Evolutionary conservation across 2,329 filamentous ascomycete species (phyloP), one percentile per base, ranked within the genome.

Genomic region (Cladosporium sp.): DNA sequence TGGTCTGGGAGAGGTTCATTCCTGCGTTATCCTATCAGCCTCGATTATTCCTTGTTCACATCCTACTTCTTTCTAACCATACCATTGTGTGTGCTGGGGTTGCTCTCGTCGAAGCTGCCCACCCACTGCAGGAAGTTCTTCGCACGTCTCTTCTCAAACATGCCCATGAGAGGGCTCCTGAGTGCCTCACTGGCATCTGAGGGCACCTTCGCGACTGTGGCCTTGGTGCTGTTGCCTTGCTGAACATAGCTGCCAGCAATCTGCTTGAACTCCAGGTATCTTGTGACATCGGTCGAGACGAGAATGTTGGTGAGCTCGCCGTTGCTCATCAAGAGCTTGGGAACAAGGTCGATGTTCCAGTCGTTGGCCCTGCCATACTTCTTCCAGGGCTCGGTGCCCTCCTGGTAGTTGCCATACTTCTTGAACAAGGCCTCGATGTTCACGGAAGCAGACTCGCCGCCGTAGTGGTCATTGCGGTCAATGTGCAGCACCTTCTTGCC

Each of bases 401-500:
- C 69, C 53, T 74, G 69, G 68, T 83, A 88, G 77, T 93, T 93
- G 69, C 88, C 88, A 71, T 95, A 94, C 72, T 91, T 94, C 78
- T 93, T 95, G 82, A 95, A 97, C 63, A 98, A 86, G 71, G 88
- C 83, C 76, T 97, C 90, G 66, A 98, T 88, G 76, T 97, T 98
- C 63, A 98, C 82, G 9, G 92, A 97, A 48, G 93, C 92, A 55
- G 93, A 88, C 76, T 98, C 93, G 62, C 89, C 93, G 80, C 93
- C 93, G 68, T 96, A 97, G 78, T 97, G 91, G 71, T 95, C 89
- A 70, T 97, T 97, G 69, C 91, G 86, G 76, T 97, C 93, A 70
- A 98, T 95, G 77, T 98, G 93, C 59, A 98, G 82, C 67, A 98
- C 93, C 78, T 97, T 97, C 80, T 95, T 92, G 72, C 92, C 92